Conservation (phyloP, 495 filamentous ascomycete genomes). For the Annulohypoxylon moriforme region DNA sequence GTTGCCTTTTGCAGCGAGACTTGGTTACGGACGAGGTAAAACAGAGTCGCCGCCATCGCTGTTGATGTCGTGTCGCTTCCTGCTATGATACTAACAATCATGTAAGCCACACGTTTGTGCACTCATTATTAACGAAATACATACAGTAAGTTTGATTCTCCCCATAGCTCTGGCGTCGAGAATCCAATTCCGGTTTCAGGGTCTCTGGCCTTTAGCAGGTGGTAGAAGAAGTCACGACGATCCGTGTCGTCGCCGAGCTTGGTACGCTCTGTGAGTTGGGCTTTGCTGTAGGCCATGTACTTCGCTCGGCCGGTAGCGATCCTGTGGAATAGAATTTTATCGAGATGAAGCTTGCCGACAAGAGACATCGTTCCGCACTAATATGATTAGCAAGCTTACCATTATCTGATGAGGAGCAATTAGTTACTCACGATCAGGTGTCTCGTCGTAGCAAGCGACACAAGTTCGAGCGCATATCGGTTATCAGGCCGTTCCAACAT, state of each 20-base stretch:
- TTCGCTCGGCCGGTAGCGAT: constrained; percentile 63
- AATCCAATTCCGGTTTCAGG: constrained; percentile 74
- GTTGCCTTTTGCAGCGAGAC: constrained; percentile 60
- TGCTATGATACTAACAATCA: constrained; percentile 58
- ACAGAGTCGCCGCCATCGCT: constrained; percentile 71
- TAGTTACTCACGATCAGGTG: constrained; percentile 64
- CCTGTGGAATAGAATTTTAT: constrained; percentile 67
- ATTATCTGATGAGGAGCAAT: background rate
- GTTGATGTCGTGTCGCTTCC: constrained; percentile 74
- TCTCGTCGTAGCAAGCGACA: constrained; percentile 65
- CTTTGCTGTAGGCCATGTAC: constrained; percentile 68
- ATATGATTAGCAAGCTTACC: constrained; percentile 6
- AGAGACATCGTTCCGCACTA: constrained; percentile 66
- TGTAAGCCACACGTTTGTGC: constrained; percentile 7
- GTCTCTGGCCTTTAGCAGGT: constrained; percentile 68
- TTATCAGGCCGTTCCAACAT: constrained; percentile 73
- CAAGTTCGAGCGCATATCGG: constrained; percentile 67
- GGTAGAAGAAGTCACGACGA: constrained; percentile 73
- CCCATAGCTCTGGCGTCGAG: constrained; percentile 73
- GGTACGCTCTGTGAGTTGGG: constrained; percentile 65
- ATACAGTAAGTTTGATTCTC: constrained; percentile 73
- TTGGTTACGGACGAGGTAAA: constrained; percentile 72
- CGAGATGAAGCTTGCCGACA: constrained; percentile 66
- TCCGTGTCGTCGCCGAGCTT: constrained; percentile 66
- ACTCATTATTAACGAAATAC: constrained; percentile 1